Conservation (phyloP, 2,329 filamentous ascomycete species). For the Phialemoniopsis sp. region DNA sequence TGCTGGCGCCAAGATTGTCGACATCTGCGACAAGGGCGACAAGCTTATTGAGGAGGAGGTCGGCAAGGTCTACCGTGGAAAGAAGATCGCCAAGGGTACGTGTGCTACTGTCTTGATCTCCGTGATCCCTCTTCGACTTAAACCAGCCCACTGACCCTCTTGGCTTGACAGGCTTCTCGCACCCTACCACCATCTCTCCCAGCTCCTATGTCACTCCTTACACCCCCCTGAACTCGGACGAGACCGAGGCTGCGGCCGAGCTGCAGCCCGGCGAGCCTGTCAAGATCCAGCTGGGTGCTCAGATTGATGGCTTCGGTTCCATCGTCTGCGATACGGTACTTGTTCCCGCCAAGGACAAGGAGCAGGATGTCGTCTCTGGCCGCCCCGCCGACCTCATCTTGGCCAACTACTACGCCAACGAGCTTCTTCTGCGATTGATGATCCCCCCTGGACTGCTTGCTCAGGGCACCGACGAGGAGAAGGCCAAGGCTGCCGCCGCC, state of each 20-base stretch:
- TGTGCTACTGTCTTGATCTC: constrained; percentile 16
- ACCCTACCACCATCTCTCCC: constrained; percentile 93
- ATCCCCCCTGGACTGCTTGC: constrained; percentile 84
- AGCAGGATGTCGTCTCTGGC: constrained; percentile 62
- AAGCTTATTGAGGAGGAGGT: constrained; percentile 92
- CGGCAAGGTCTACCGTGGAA: constrained; percentile 94
- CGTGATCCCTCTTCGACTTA: neutral
- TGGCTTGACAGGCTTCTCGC: constrained; percentile 64
- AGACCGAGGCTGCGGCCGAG: constrained; percentile 73
- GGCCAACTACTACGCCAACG: constrained; percentile 92
- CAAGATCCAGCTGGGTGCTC: constrained; percentile 98
- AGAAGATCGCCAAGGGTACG: constrained; percentile 93
- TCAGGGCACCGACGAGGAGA: constrained; percentile 85
- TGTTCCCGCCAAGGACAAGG: constrained; percentile 57
- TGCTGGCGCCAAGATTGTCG: constrained; percentile 87
- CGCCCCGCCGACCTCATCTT: constrained; percentile 82
- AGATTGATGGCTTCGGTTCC: constrained; percentile 92
- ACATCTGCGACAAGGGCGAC: constrained; percentile 94
- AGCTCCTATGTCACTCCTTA: constrained; percentile 94
- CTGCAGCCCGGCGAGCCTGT: constrained; percentile 83
- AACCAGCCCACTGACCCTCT: constrained; percentile 1
- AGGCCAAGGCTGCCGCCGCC: constrained; percentile 79
- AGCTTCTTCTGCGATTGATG: constrained; percentile 87
- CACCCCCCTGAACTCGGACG: constrained; percentile 84
- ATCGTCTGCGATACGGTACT: constrained; percentile 94